Conservation (phyloP, 2,329 filamentous ascomycete genomes). For the Setomelanomma holmii region DNA sequence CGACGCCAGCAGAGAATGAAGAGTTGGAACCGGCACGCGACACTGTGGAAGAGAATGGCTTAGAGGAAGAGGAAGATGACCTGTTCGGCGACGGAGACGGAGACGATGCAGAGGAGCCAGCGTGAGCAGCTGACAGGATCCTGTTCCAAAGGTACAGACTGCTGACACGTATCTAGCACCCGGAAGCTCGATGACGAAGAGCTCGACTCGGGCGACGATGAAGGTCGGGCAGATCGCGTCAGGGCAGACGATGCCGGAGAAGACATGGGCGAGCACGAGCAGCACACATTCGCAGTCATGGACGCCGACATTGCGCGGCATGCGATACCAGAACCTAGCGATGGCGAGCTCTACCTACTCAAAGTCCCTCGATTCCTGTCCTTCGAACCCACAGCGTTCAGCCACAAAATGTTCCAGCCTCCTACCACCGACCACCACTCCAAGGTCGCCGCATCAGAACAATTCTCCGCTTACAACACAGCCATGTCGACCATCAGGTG, state of each 20-base stretch:
- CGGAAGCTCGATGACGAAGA: conserved; percentile 68
- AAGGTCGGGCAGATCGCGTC: conserved; percentile 68
- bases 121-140: conserved; percentile 47
- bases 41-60: conserved; percentile 39
- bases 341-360: conserved; percentile 75
- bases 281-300: conserved; percentile 65
- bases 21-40: conserved; percentile 37
- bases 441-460: conserved; percentile 52
- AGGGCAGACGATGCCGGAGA: conserved; percentile 53
- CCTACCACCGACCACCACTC: conserved; percentile 65
- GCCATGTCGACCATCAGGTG: conserved; percentile 74
- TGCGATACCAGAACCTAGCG: conserved; percentile 71
- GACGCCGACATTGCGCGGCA: conserved; percentile 73
- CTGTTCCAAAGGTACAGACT: neutral
- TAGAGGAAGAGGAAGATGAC: conserved; percentile 52
- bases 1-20: conserved; percentile 39
- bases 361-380: conserved; percentile 76
- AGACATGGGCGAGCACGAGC: conserved; percentile 55
- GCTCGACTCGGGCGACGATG: conserved; percentile 68
- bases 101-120: conserved; percentile 29
- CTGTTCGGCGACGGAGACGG: conserved; percentile 56
- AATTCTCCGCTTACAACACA: conserved; percentile 67
- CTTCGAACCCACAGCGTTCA: conserved; percentile 72
- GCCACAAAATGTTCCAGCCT: conserved; percentile 70
- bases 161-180: conserved; percentile 36